Conservation (phyloP, 805 yeast species). For the Candida schatavii region DNA sequence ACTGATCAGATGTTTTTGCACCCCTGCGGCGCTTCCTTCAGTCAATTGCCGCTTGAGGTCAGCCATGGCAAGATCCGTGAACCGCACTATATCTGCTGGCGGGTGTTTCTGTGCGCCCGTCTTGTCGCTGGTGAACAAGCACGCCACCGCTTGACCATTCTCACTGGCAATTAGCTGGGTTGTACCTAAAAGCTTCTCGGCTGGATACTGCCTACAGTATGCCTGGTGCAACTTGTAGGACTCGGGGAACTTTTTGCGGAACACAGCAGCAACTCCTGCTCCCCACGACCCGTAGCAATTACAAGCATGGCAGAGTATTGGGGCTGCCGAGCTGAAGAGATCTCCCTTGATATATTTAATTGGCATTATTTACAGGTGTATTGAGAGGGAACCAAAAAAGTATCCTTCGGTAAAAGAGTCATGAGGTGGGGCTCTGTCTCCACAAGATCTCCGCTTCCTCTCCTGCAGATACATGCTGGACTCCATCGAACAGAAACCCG, state of each 20-base stretch:
- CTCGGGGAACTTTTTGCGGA: slow-evolving; percentile 52
- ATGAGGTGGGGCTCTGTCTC: no score
- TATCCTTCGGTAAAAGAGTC: no score
- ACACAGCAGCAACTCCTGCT: slow-evolving; percentile 71
- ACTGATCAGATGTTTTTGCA: slow-evolving; percentile 26
- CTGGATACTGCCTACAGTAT: slow-evolving; percentile 34
- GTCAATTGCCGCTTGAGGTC: slow-evolving; percentile 40
- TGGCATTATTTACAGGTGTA: background rate
- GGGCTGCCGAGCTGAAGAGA: slow-evolving; percentile 38
- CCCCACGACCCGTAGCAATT: slow-evolving; percentile 82
- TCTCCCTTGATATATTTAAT: slow-evolving; percentile 55
- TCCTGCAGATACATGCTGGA: slow-evolving; percentile 28
- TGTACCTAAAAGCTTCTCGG: slow-evolving; percentile 50
- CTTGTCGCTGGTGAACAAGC: slow-evolving; percentile 68
- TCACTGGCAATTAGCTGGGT: slow-evolving; percentile 42
- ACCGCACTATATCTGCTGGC: slow-evolving; percentile 44
- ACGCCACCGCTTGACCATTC: slow-evolving; percentile 45
- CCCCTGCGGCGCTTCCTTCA: background rate
- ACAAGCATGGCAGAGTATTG: slow-evolving; percentile 73
- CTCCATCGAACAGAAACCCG: slow-evolving; percentile 26
- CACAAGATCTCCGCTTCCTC: slow-evolving; percentile 19
- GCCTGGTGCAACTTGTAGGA: slow-evolving; percentile 50
- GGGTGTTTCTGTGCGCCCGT: slow-evolving; percentile 43
- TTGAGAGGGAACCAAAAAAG: no score
- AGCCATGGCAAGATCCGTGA: slow-evolving; percentile 50